Conservation (phyloP, 208 protist genomes). For the Crithidia thermophila region DNA sequence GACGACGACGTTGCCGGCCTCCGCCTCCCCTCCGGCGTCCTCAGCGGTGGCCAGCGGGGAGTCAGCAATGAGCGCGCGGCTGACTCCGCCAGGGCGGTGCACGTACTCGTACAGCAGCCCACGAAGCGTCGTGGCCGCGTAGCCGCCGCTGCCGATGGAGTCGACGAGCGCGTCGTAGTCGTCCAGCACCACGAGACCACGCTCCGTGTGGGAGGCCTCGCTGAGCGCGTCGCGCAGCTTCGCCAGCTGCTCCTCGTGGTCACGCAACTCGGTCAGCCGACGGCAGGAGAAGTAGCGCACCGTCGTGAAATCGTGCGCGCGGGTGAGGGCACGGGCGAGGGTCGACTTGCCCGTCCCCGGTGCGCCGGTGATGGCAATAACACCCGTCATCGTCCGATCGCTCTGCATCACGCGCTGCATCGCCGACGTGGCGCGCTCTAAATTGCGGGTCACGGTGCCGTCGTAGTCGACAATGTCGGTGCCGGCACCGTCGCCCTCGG, state of each 20-base stretch:
- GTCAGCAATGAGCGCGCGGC: slow-evolving; percentile 16
- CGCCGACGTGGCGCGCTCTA: slow-evolving; percentile 24
- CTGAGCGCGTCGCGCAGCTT: slow-evolving; percentile 91
- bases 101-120: slow-evolving; percentile 43
- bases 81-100: slow-evolving; percentile 30
- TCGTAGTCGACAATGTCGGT: slow-evolving; percentile 52
- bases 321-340: slow-evolving; percentile 46
- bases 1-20: slow-evolving; percentile 11
- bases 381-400: slow-evolving; percentile 33
- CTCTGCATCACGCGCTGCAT: slow-evolving; percentile 44
- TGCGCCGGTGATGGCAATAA: slow-evolving; percentile 59
- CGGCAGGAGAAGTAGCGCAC: slow-evolving; percentile 46
- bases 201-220: slow-evolving; percentile 94
- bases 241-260: slow-evolving; percentile 40
- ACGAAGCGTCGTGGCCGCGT: slow-evolving; percentile 20
- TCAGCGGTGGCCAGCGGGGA: slow-evolving; percentile 17
- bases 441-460: slow-evolving; percentile 41
- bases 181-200: slow-evolving; percentile 96
- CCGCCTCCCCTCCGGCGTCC: slow-evolving; percentile 15
- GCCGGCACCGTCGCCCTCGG: slow-evolving; percentile 21
- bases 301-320: slow-evolving; percentile 28
- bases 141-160: slow-evolving; percentile 13
- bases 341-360: slow-evolving; percentile 69
- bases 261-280: slow-evolving; percentile 33
- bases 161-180: slow-evolving; percentile 91